These are phyloP conservation scores for Acephala macrosclerotiorum DNA, from an alignment of 2,329 filamentous ascomycete genomes.

Conservation along the genomic window DNA sequence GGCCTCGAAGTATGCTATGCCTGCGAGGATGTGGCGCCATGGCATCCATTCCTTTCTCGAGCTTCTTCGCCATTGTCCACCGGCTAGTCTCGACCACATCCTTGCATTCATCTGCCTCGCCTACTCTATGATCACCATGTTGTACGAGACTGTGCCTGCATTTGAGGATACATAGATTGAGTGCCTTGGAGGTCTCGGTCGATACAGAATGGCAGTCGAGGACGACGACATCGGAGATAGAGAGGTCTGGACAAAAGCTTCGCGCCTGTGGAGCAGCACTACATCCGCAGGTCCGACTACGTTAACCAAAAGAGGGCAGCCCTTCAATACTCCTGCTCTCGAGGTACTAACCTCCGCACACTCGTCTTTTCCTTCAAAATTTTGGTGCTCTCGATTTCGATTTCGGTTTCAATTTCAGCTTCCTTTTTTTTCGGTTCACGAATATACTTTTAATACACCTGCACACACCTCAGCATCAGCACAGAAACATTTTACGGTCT, in stretches of 20 bases:
- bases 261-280: constrained; percentile 69
- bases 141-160: constrained; percentile 81
- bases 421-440: neutral
- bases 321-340: neutral
- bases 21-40: no score
- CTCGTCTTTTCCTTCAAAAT: neutral
- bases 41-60: neutral
- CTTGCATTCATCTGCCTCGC: neutral
- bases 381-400: neutral
- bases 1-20: no score
- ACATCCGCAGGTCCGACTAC: neutral
- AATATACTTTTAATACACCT: neutral
- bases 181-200: constrained; percentile 81
- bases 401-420: no score
- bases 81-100: neutral
- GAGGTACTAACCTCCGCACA: neutral
- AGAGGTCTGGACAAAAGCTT: constrained; percentile 81
- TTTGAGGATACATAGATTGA: constrained; percentile 87
- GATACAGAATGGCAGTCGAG: constrained; percentile 89
- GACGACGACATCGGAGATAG: constrained; percentile 74
- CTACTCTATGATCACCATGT: constrained; percentile 70
- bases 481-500: neutral
- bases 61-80: neutral
- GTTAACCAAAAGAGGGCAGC: neutral
- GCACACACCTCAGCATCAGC: neutral